A percentile compares a stretch with the other conserved stretches of the same genome.
phyloP scores from a whole-genome alignment of 257 asterid species.

The Nicotiana tomentosiformis region DNA sequence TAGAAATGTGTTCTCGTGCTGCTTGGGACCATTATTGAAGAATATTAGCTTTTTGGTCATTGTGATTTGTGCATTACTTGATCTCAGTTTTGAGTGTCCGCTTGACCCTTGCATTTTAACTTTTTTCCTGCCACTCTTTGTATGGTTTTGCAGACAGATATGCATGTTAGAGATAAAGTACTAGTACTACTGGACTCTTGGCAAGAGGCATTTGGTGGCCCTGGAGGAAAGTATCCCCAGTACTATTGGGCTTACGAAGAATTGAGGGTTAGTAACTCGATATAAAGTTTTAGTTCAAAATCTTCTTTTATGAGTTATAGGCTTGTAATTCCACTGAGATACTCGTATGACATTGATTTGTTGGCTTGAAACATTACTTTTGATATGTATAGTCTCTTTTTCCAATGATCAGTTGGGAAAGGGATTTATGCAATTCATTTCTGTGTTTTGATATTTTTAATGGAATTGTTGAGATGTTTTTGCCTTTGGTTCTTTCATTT shows the following conservation, averaged over 20 bases:
- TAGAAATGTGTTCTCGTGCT: neutral
- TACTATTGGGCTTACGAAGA: constrained; percentile 87
- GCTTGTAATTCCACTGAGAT: neutral
- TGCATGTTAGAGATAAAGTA: constrained; percentile 74
- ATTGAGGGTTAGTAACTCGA: constrained; percentile 47
- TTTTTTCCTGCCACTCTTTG: neutral
- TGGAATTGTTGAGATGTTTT: neutral
- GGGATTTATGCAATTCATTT: constrained; percentile 2
- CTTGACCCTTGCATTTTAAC: neutral
- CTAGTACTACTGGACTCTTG: constrained; percentile 70
- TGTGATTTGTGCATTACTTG: neutral
- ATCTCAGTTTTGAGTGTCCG: neutral
- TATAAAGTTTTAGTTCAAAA: neutral
- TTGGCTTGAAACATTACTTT: constrained; percentile 1
- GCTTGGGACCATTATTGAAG: neutral
- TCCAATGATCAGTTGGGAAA: neutral
- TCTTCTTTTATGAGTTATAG: neutral
- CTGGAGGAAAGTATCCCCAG: constrained; percentile 83
- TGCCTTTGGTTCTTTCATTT: neutral
- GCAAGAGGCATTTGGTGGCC: constrained; percentile 92
- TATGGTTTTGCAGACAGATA: constrained; percentile 62
- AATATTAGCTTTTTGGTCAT: neutral
- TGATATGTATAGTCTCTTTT: neutral
- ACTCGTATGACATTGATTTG: neutral
- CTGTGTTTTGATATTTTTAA: neutral